A percentile compares a stretch with the other conserved stretches of the same genome.
These are phyloP conservation scores for Tolypocladium capitatum DNA, from an alignment of 2,329 filamentous ascomycete genomes.

Conservation along the genomic window DNA sequence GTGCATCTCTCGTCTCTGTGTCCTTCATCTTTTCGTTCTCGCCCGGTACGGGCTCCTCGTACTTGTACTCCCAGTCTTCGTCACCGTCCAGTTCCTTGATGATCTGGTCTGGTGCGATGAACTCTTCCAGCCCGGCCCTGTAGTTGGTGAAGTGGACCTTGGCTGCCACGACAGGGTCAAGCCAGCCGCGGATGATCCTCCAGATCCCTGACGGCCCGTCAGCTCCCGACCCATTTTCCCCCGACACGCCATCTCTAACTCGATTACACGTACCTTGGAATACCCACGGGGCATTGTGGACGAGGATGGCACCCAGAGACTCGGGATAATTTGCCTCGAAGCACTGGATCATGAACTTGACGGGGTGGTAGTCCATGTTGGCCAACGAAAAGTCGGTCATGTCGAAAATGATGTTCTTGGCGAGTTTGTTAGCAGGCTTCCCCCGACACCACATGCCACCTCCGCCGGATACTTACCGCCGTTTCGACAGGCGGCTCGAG, in stretches of 20 bases:
- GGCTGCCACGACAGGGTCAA: slow-evolving; percentile 86
- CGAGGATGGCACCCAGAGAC: slow-evolving; percentile 73
- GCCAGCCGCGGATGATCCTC: slow-evolving; percentile 90
- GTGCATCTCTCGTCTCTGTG: slow-evolving; percentile 43
- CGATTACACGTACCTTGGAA: slow-evolving; percentile 56
- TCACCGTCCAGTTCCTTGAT: slow-evolving; percentile 75
- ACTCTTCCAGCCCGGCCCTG: slow-evolving; percentile 62
- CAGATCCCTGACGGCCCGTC: slow-evolving; percentile 54
- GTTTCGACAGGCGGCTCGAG: slow-evolving; percentile 74
- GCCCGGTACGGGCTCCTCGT: slow-evolving; percentile 58
- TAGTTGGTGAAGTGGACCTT: slow-evolving; percentile 92
- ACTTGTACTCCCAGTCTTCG: slow-evolving; percentile 74
- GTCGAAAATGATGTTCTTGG: slow-evolving; percentile 81
- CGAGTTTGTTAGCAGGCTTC: neutral
- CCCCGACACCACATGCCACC: neutral
- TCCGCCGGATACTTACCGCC: slow-evolving; percentile 51
- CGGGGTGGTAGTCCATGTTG: slow-evolving; percentile 96
- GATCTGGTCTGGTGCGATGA: slow-evolving; percentile 58
- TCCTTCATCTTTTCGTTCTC: slow-evolving; percentile 71
- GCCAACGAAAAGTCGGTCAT: slow-evolving; percentile 88
- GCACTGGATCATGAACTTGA: slow-evolving; percentile 99
- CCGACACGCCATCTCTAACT: neutral
- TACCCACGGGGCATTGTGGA: slow-evolving; percentile 94
- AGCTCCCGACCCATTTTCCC: neutral
- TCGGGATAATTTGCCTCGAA: slow-evolving; percentile 99